phyloP scores from a whole-genome alignment of 306 rosid genomes.

The Vigna reflexopilosa region DNA sequence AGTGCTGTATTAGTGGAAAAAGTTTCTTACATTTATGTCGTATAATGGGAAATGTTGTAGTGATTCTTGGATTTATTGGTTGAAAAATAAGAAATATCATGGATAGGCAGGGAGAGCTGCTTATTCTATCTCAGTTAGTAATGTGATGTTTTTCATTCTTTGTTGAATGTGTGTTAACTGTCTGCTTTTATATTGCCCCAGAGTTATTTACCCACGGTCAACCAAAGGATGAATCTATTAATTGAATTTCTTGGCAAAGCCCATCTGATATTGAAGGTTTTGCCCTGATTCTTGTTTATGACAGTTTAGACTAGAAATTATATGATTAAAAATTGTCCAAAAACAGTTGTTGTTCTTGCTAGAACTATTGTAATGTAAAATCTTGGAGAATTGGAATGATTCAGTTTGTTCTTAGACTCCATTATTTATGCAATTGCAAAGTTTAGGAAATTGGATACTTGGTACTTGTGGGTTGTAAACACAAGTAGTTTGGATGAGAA shows the following conservation, averaged over 20 bases:
- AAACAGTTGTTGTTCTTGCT: slow-evolving; percentile 18
- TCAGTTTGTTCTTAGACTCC: slow-evolving; percentile 12
- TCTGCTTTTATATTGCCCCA: slow-evolving; percentile 24
- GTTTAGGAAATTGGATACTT: slow-evolving; percentile 22
- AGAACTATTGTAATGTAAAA: not conserved
- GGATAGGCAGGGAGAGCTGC: slow-evolving; percentile 31
- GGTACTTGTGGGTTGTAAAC: slow-evolving; percentile 17
- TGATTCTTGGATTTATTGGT: slow-evolving; percentile 35
- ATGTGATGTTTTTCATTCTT: too few relatives aligned
- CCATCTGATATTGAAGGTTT: slow-evolving; percentile 3
- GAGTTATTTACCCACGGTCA: slow-evolving; percentile 5
- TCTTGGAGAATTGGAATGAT: slow-evolving; percentile 12
- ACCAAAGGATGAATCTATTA: slow-evolving; percentile 26
- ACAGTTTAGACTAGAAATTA: slow-evolving; percentile 8
- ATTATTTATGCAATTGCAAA: slow-evolving; percentile 20
- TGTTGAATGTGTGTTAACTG: slow-evolving; percentile 22
- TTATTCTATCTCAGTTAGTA: not conserved
- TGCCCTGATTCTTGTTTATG: slow-evolving; percentile 8
- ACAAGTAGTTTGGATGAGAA: slow-evolving; percentile 1
- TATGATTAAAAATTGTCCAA: slow-evolving; percentile 28
- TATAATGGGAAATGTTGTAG: slow-evolving; percentile 24
- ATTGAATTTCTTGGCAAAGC: slow-evolving; percentile 28
- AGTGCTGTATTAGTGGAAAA: slow-evolving; percentile 25
- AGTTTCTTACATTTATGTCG: slow-evolving; percentile 13
- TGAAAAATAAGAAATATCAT: slow-evolving; percentile 3